Evolutionary conservation across 257 asterid species (phyloP).

Genomic region (Nicotiana tomentosiformis): DNA sequence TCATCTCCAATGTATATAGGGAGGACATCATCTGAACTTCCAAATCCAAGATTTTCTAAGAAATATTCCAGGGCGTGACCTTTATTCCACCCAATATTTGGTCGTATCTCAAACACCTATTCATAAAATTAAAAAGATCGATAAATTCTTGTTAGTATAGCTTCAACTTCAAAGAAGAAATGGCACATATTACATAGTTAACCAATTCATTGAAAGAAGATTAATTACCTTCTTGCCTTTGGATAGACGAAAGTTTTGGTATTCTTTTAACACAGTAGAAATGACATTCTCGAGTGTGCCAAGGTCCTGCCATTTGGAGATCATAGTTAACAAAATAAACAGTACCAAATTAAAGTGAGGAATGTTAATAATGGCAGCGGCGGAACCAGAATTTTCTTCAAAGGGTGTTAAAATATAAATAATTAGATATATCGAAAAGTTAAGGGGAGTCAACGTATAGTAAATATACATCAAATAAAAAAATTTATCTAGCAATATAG

Average conservation of each 20-base stretch:
- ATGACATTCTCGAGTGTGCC: neutral
- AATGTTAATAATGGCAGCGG: no score
- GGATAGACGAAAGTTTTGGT: neutral
- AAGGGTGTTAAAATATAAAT: no score
- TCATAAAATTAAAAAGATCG: neutral
- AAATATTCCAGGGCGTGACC: neutral
- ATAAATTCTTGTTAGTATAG: neutral
- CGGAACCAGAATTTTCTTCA: no score
- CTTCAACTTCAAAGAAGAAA: neutral
- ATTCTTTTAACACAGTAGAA: neutral
- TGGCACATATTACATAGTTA: neutral
- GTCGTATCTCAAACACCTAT: constrained; percentile 1
- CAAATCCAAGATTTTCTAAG: neutral
- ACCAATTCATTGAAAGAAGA: neutral
- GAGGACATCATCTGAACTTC: neutral
- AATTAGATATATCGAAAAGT: no score
- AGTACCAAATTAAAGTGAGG: no score
- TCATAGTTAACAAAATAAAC: neutral
- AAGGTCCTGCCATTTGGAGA: neutral
- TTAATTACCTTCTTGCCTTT: neutral
- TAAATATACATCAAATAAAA: no score
- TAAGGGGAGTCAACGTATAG: no score
- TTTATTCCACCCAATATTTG: constrained; percentile 5
- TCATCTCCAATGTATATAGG: constrained; percentile 6
- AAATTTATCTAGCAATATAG: no score